Evolutionary conservation across 208 protist genomes (phyloP).

Genomic region (Acanthamoeba triangularis): DNA sequence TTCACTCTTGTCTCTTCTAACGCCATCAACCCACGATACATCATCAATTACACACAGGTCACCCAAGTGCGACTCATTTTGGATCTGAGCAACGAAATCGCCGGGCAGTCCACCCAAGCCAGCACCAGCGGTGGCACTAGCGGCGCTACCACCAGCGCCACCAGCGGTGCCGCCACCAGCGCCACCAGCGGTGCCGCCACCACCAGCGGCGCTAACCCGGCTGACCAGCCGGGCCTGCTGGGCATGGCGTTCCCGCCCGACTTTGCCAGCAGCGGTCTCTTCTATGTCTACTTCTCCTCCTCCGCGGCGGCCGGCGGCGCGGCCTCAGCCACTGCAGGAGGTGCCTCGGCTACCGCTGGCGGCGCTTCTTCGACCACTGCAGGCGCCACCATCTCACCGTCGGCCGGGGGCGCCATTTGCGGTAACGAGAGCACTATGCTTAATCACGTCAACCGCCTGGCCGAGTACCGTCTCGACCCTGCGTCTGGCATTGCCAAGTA

Average conservation of each 20-base stretch:
- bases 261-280: slow-evolving; percentile 7
- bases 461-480: neutral
- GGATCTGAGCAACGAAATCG: slow-evolving; percentile 1
- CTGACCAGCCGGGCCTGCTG: slow-evolving; percentile 12
- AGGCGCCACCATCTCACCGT: neutral
- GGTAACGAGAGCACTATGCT: neutral
- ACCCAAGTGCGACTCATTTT: slow-evolving; percentile 19
- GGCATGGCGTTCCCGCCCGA: slow-evolving; percentile 39
- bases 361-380: too few relatives aligned
- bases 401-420: neutral
- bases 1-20: neutral
- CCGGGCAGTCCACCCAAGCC: neutral
- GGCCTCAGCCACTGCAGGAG: neutral
- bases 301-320: neutral
- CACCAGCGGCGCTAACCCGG: neutral
- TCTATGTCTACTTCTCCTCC: slow-evolving; percentile 34
- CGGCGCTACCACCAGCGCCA: neutral
- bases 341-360: neutral
- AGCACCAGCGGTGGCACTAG: neutral
- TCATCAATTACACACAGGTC: neutral
- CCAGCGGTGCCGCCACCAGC: neutral
- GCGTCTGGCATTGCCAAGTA: slow-evolving; percentile 2
- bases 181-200: neutral
- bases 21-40: neutral
- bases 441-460: slow-evolving; percentile 44